Base-by-base conservation (phyloP, 306 rosid species). In the Prunus campanulata region DNA sequence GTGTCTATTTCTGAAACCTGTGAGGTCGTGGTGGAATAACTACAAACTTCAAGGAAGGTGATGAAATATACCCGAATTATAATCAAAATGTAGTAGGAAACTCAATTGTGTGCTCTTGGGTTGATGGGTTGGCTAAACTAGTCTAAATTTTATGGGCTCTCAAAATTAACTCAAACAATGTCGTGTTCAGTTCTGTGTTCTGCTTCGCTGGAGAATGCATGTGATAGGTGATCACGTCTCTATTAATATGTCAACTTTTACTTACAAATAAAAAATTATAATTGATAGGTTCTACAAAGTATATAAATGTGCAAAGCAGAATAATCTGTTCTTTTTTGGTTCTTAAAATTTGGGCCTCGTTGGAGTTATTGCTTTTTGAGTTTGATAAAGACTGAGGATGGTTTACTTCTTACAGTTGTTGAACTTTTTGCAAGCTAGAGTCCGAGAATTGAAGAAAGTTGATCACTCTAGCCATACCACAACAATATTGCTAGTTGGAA, bases 401-500 rank as follows among this genome's bases (percentile, higher is more conserved):
- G 49, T 81, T 74, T 57, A 51, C 76, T 74, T 71, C 71, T 35
- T 75, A 60, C 83, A 94, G 98, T 84, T 91, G 68, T 82, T 94
- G 70, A 91, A 81, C 86, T 87, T 91, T 82, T 80, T 91, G 77
- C 97, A 86, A 82, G 77, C 90, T 60, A 87, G 47, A 74, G 90
- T 88, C 60, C 87, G 95, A 82, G 82, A 86, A 72, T 61, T 94
- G 78, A 86, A 76, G 83, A 82, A 74, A 77, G 64, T 71, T 54
- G 85, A 85, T 76, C 82, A 78, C 68, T 63, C 77, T 72, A 86
- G 66, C 69, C 75, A 80, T 81, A 88, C 97, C 51, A 87, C 93
- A 19, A 87, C 96, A 44, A 78, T 89, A 74, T 82, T 94, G 88
- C 83, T 94, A 30, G 83, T 87, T 84, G 94, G 97, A 78, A 86